Conservation (phyloP, 2,329 filamentous ascomycete genomes). For the Aspergillus tubingensis region DNA sequence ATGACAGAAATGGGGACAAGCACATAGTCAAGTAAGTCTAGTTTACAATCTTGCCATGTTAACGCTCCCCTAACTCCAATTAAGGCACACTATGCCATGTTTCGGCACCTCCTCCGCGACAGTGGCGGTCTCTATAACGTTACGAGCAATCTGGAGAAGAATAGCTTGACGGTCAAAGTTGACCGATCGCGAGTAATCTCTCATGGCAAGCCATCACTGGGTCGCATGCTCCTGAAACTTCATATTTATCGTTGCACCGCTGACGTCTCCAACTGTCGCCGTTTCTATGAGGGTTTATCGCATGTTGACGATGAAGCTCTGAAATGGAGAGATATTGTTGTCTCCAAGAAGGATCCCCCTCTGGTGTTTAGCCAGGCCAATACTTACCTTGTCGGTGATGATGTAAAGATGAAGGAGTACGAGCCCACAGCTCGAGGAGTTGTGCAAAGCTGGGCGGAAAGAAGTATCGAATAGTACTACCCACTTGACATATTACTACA, state of each 20-base stretch:
- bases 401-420: conserved; percentile 59
- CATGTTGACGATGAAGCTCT: conserved; percentile 56
- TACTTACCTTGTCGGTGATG: conserved; percentile 49
- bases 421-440: conserved; percentile 57
- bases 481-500: background rate
- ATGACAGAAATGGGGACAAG: conserved; percentile 19
- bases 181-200: background rate
- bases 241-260: conserved; percentile 66
- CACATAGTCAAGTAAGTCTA: conserved; percentile 19
- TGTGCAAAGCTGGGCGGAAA: conserved; percentile 56
- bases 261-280: conserved; percentile 54
- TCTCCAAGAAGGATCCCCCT: conserved; percentile 53
- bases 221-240: conserved; percentile 59
- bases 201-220: conserved; percentile 60
- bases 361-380: conserved; percentile 68
- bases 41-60: background rate
- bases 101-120: conserved; percentile 59
- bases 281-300: conserved; percentile 61
- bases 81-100: conserved; percentile 63
- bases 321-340: conserved; percentile 57
- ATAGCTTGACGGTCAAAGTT: conserved; percentile 12
- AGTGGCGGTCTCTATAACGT: conserved; percentile 56
- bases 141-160: conserved; percentile 45
- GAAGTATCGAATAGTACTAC: conserved; percentile 23
- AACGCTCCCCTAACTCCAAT: background rate